phyloP scores from a whole-genome alignment of 2,329 filamentous ascomycete genomes.

The Lecanicillium sp. region DNA sequence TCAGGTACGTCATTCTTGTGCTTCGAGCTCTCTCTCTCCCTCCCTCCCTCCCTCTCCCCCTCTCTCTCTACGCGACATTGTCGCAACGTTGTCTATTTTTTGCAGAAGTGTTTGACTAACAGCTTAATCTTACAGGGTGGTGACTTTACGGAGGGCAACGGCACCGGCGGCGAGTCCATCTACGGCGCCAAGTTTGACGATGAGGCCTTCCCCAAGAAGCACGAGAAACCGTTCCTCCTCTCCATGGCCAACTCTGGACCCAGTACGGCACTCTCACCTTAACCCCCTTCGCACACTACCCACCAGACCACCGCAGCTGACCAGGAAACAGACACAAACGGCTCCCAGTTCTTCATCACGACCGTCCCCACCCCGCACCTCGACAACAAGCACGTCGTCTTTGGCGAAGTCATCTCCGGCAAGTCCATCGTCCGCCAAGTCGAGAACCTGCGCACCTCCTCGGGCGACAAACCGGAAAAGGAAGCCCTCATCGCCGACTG shows the following conservation, averaged over 20 bases:
- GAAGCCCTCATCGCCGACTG: slow-evolving; percentile 76
- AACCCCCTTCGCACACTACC: not conserved
- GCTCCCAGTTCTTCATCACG: slow-evolving; percentile 97
- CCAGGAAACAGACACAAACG: slow-evolving; percentile 64
- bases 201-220: slow-evolving; percentile 89
- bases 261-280: slow-evolving; percentile 44
- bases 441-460: slow-evolving; percentile 72
- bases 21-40: too few relatives aligned
- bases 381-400: slow-evolving; percentile 95
- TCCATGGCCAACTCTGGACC: slow-evolving; percentile 98
- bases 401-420: slow-evolving; percentile 87
- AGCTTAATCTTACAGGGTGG: slow-evolving; percentile 63
- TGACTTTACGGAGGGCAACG: slow-evolving; percentile 92
- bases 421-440: slow-evolving; percentile 87
- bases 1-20: slow-evolving; percentile 30
- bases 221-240: slow-evolving; percentile 86
- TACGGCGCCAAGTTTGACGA: slow-evolving; percentile 97
- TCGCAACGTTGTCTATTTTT: too few relatives aligned
- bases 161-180: slow-evolving; percentile 93
- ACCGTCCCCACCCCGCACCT: slow-evolving; percentile 93
- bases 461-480: slow-evolving; percentile 69
- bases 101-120: too few relatives aligned
- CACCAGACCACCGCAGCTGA: slow-evolving; percentile 10
- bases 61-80: too few relatives aligned
- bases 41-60: too few relatives aligned